Conservation (phyloP, 2,329 filamentous ascomycete species). For the Purpureocillium lavendulum region DNA sequence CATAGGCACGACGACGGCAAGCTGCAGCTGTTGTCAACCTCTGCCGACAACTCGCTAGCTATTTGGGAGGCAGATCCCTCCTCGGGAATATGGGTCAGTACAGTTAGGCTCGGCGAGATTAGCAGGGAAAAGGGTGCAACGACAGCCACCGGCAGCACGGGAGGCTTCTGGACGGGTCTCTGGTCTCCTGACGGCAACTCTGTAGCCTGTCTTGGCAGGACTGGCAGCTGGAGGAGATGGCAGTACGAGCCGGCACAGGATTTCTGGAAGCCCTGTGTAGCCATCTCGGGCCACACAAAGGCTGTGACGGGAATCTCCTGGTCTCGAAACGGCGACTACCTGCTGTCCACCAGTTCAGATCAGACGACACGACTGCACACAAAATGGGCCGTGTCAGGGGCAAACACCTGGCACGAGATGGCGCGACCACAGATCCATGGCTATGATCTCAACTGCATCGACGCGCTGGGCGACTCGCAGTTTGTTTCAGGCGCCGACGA, state of each 20-base stretch:
- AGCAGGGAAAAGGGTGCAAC: slow-evolving; percentile 93
- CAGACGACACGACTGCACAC: slow-evolving; percentile 88
- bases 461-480: slow-evolving; percentile 60
- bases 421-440: slow-evolving; percentile 94
- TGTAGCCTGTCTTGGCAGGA: slow-evolving; percentile 78
- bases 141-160: slow-evolving; percentile 89
- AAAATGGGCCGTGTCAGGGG: slow-evolving; percentile 52
- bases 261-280: slow-evolving; percentile 68
- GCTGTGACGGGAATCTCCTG: slow-evolving; percentile 77
- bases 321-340: slow-evolving; percentile 72
- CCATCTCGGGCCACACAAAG: slow-evolving; percentile 75
- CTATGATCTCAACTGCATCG: slow-evolving; percentile 94
- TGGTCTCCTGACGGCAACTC: slow-evolving; percentile 74
- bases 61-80: slow-evolving; percentile 82
- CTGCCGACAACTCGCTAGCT: slow-evolving; percentile 88
- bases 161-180: slow-evolving; percentile 91
- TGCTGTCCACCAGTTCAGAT: slow-evolving; percentile 83
- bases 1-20: slow-evolving; percentile 40
- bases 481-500: slow-evolving; percentile 96
- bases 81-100: slow-evolving; percentile 88
- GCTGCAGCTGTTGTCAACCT: slow-evolving; percentile 75
- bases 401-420: slow-evolving; percentile 84
- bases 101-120: slow-evolving; percentile 81
- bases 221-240: slow-evolving; percentile 91
- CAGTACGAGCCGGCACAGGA: slow-evolving; percentile 50